These are phyloP conservation scores for Quercus wislizeni DNA, from an alignment of 306 rosid genomes.

Conservation along the genomic window DNA sequence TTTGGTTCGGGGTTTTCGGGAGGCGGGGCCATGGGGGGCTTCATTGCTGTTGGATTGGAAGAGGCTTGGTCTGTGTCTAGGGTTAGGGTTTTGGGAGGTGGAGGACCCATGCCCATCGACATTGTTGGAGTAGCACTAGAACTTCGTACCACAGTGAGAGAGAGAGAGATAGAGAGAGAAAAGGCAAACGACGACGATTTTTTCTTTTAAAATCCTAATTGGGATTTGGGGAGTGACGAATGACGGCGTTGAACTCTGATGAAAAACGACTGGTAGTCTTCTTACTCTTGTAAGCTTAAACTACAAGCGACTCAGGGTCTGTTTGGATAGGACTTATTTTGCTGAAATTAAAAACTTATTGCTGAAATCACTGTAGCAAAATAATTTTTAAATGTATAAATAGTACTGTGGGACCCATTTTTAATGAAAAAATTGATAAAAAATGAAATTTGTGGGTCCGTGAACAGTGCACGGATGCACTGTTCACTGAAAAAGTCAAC, in stretches of 20 bases:
- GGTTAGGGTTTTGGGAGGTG: conserved; percentile 50
- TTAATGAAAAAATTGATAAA: too few species aligned
- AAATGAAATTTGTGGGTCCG: too few species aligned
- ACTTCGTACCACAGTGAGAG: too few species aligned
- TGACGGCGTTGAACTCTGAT: neutral
- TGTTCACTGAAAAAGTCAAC: too few species aligned
- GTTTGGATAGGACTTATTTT: too few species aligned
- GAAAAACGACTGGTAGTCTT: neutral
- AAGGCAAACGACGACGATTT: neutral
- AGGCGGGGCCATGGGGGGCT: conserved; percentile 39
- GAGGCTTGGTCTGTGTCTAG: conserved; percentile 1
- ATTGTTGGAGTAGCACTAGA: conserved; percentile 21
- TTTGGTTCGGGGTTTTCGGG: conserved; percentile 14
- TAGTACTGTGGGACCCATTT: too few species aligned
- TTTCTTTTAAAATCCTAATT: neutral
- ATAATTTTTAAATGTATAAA: too few species aligned
- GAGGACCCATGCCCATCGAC: conserved; percentile 65
- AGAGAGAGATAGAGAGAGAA: neutral
- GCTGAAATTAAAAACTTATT: too few species aligned
- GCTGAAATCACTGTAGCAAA: too few species aligned
- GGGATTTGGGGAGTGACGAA: neutral
- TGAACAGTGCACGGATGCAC: too few species aligned
- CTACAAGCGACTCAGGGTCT: too few species aligned
- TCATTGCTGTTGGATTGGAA: conserved; percentile 7
- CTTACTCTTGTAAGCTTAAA: too few species aligned